A percentile compares a stretch with the other conserved stretches of the same genome.
phyloP scores from a whole-genome alignment of 2,329 filamentous ascomycete genomes.

The Colletotrichum sidae region DNA sequence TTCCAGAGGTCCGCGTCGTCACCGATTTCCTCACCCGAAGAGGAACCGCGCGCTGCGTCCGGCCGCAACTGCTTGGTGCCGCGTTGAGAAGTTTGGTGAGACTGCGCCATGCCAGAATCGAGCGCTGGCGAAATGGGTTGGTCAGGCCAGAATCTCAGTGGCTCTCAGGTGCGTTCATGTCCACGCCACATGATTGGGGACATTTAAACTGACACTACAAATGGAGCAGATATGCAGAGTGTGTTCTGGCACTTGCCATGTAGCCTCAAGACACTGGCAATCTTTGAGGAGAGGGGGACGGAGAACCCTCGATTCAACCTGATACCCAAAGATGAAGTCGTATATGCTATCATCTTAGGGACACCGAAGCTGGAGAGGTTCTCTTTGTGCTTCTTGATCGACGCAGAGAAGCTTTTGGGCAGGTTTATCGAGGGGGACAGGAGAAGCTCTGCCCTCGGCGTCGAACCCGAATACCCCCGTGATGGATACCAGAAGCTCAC shows the following conservation, averaged over 20 bases:
- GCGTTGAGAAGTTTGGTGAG: conserved; percentile 4
- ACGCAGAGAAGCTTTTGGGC: conserved; percentile 10
- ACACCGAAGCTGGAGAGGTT: background rate
- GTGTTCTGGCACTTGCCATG: background rate
- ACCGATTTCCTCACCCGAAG: background rate
- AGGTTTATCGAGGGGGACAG: background rate
- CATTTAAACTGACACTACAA: background rate
- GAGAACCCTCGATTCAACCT: background rate
- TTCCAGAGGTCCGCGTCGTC: background rate
- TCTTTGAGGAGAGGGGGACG: conserved; percentile 4
- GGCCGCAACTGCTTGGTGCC: background rate
- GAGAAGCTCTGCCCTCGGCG: background rate
- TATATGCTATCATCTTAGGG: background rate
- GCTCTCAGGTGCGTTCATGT: background rate
- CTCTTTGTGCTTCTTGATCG: background rate
- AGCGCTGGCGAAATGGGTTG: conserved; percentile 13
- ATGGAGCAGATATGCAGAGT: background rate
- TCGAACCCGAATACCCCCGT: background rate
- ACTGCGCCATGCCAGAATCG: background rate
- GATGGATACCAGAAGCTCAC: background rate
- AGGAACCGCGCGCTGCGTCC: background rate
- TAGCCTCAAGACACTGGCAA: background rate
- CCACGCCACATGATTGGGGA: too few species aligned
- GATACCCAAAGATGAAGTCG: background rate
- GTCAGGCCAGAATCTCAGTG: background rate